Percentiles rank a stretch among this genome's conserved stretches.
These are phyloP conservation scores for Strigomonas culicis DNA, from an alignment of 208 protist species.

Conservation along the genomic window DNA sequence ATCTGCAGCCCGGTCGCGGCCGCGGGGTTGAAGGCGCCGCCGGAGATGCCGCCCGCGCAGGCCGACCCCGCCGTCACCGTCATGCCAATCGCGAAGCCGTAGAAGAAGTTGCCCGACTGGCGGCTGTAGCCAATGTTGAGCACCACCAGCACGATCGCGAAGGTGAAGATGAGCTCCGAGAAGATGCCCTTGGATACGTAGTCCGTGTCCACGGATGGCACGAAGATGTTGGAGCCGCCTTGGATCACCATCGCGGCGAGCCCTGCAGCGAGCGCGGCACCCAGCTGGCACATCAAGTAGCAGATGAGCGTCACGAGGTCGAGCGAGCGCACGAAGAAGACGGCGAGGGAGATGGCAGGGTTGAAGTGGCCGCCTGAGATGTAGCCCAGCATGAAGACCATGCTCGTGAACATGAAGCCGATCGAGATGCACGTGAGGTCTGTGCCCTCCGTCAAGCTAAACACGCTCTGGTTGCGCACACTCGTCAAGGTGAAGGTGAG, in stretches of 20 bases:
- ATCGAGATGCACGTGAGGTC: constrained; percentile 75
- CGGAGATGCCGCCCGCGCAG: constrained; percentile 59
- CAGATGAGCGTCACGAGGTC: constrained; percentile 39
- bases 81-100: constrained; percentile 84
- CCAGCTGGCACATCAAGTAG: constrained; percentile 73
- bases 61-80: constrained; percentile 61
- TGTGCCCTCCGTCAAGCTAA: constrained; percentile 43
- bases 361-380: constrained; percentile 82
- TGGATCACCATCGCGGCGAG: constrained; percentile 77
- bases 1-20: constrained; percentile 77
- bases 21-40: constrained; percentile 83
- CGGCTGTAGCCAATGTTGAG: constrained; percentile 71
- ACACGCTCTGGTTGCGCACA: constrained; percentile 65
- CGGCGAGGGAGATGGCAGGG: constrained; percentile 73
- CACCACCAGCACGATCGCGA: constrained; percentile 69
- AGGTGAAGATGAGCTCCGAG: constrained; percentile 81
- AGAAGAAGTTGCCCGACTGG: constrained; percentile 73
- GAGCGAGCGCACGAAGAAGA: constrained; percentile 60
- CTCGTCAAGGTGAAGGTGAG: constrained; percentile 68
- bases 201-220: constrained; percentile 42
- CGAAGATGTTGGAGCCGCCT: constrained; percentile 61
- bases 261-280: constrained; percentile 54
- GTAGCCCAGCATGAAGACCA: constrained; percentile 85
- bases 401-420: constrained; percentile 80
- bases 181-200: constrained; percentile 75